Percentiles rank a stretch among this genome's conserved stretches.
Evolutionary conservation across 1,284 basidiomycete species (phyloP).

Genomic region (Anthracocystis walkeri): DNA sequence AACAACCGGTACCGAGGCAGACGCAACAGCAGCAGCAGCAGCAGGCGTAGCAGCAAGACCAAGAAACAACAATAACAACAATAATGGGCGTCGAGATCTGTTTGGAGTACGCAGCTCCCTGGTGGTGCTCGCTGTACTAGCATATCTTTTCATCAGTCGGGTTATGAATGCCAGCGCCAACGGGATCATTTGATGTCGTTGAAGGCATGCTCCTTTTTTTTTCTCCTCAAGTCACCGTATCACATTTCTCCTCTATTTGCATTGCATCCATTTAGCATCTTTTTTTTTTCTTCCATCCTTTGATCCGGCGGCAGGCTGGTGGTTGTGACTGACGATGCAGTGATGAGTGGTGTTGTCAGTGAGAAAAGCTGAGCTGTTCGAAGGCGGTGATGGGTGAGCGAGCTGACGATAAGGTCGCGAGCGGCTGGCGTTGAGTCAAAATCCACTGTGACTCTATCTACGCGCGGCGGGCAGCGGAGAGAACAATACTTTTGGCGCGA

Average conservation of each 20-base stretch:
- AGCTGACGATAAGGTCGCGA: background rate
- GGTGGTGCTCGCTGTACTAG: conserved; percentile 51
- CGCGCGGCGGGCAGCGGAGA: background rate
- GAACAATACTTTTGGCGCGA: conserved; percentile 8
- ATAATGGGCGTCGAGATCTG: conserved; percentile 33
- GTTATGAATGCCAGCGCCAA: conserved; percentile 46
- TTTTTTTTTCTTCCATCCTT: background rate
- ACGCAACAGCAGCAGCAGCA: conserved; percentile 16
- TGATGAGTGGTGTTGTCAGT: too few species aligned
- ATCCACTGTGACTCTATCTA: conserved; percentile 5
- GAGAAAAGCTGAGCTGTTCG: too few species aligned
- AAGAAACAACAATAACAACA: conserved; percentile 7
- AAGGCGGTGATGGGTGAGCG: background rate
- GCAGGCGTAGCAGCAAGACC: conserved; percentile 6
- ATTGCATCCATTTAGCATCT: conserved; percentile 9
- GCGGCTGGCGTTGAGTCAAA: conserved; percentile 9
- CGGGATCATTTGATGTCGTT: conserved; percentile 33
- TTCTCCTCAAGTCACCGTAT: background rate
- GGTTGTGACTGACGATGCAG: too few species aligned
- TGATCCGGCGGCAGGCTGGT: too few species aligned
- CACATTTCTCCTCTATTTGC: background rate
- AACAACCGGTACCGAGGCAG: background rate
- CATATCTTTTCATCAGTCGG: conserved; percentile 59
- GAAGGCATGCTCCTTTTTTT: conserved; percentile 1
- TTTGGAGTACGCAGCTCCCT: conserved; percentile 49